Evolutionary conservation across 805 yeast species (phyloP).

Genomic region (Yamadazyma laniorum): DNA sequence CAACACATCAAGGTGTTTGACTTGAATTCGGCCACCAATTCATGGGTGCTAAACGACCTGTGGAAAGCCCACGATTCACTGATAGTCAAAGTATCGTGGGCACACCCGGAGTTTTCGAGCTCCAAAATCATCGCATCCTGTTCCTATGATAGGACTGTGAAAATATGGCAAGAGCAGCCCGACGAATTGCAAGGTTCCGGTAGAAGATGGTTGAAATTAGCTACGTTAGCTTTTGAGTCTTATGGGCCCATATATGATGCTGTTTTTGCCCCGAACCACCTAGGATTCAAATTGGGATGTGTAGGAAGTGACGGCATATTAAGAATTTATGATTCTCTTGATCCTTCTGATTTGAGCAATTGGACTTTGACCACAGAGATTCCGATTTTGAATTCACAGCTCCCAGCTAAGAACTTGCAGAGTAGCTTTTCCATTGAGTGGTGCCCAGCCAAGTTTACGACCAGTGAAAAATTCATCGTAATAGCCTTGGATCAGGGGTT

Average conservation of each 20-base stretch:
- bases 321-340: constrained; percentile 82
- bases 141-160: constrained; percentile 85
- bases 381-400: constrained; percentile 58
- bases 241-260: constrained; percentile 87
- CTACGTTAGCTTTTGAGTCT: constrained; percentile 74
- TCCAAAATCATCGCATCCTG: constrained; percentile 85
- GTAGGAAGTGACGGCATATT: constrained; percentile 88
- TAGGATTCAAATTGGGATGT: constrained; percentile 79
- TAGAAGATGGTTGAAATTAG: constrained; percentile 73
- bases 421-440: constrained; percentile 83
- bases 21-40: constrained; percentile 58
- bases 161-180: constrained; percentile 86
- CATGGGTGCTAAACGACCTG: constrained; percentile 82
- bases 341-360: constrained; percentile 79
- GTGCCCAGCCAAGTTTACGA: constrained; percentile 82
- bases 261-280: constrained; percentile 82
- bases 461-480: constrained; percentile 73
- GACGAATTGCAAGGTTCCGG: constrained; percentile 78
- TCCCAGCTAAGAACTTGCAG: constrained; percentile 76
- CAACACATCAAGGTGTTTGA: constrained; percentile 91
- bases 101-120: constrained; percentile 78
- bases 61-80: constrained; percentile 96
- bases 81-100: constrained; percentile 82
- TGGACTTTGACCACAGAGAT: constrained; percentile 81
- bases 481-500: constrained; percentile 86